A percentile compares a stretch with the other conserved stretches of the same genome.
Evolutionary conservation across 2,329 filamentous ascomycete species (phyloP).

Genomic region (Balansia obtecta): DNA sequence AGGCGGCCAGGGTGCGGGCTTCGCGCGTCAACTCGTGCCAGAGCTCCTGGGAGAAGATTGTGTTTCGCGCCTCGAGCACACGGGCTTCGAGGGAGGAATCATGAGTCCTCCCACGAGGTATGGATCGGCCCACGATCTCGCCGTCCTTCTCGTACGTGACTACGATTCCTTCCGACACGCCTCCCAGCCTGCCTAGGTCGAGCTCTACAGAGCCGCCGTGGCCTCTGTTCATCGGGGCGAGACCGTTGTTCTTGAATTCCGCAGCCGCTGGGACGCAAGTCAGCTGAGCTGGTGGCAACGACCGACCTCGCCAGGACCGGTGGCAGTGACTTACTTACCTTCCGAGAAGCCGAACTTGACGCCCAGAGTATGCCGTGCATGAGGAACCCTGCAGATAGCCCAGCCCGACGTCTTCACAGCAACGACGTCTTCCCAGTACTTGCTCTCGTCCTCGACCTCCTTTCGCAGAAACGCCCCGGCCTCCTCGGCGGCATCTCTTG

Average conservation of each 20-base stretch:
- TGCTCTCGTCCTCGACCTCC: constrained; percentile 68
- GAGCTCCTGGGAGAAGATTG: constrained; percentile 72
- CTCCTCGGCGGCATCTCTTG: constrained; percentile 59
- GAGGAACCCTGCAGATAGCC: constrained; percentile 68
- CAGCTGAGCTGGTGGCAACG: no score
- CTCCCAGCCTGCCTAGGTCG: constrained; percentile 45
- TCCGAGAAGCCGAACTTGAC: constrained; percentile 87
- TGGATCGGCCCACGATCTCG: constrained; percentile 43
- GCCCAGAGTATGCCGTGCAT: constrained; percentile 61
- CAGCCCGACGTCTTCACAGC: constrained; percentile 74
- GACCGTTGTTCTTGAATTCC: constrained; percentile 55
- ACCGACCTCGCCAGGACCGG: background rate
- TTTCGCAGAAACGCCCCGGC: constrained; percentile 61
- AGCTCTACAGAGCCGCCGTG: constrained; percentile 65
- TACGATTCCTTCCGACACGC: constrained; percentile 47
- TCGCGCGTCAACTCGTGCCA: constrained; percentile 85
- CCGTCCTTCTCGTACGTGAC: constrained; percentile 52
- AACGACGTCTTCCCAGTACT: constrained; percentile 81
- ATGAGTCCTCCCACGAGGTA: constrained; percentile 38
- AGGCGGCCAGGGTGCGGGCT: constrained; percentile 57
- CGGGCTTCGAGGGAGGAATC: constrained; percentile 47
- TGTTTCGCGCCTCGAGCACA: constrained; percentile 65
- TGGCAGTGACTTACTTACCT: constrained; percentile 28
- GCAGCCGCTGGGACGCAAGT: constrained; percentile 29
- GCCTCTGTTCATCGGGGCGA: constrained; percentile 65